Conservation (phyloP, 345 rosid genomes). For the Iberis pinnata region DNA sequence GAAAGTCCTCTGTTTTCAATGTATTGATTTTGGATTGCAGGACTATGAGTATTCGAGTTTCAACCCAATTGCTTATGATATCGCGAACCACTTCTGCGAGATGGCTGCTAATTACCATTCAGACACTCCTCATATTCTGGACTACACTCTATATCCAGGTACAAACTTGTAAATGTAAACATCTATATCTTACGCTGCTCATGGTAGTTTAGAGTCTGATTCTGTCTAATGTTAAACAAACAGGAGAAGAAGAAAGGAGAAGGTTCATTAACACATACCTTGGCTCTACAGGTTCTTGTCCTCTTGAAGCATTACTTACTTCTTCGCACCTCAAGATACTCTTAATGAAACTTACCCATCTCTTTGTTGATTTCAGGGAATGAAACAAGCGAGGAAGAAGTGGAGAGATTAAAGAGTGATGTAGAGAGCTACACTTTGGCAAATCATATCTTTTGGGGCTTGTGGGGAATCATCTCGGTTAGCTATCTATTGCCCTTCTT, state of each 20-base stretch:
- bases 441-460: constrained; percentile 72
- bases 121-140: constrained; percentile 73
- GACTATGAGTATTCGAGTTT: constrained; percentile 90
- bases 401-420: constrained; percentile 33
- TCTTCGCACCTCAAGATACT: constrained; percentile 1
- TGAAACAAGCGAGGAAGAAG: constrained; percentile 39
- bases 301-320: background rate
- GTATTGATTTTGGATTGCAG: constrained; percentile 26
- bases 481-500: background rate
- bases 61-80: constrained; percentile 82
- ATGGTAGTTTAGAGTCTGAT: background rate
- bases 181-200: background rate
- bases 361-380: constrained; percentile 31
- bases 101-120: constrained; percentile 92
- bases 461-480: constrained; percentile 64
- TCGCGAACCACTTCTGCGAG: constrained; percentile 96
- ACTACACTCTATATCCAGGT: constrained; percentile 75
- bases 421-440: constrained; percentile 65
- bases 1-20: constrained; percentile 11
- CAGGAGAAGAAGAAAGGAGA: constrained; percentile 62
- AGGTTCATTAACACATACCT: constrained; percentile 58
- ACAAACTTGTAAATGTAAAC: background rate
- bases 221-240: constrained; percentile 16
- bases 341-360: background rate
- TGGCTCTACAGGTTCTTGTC: constrained; percentile 48